These are phyloP conservation scores for Phycomyces blakesleeanus DNA, from an alignment of 192 early-diverging fungal genomes.

Conservation along the genomic window DNA sequence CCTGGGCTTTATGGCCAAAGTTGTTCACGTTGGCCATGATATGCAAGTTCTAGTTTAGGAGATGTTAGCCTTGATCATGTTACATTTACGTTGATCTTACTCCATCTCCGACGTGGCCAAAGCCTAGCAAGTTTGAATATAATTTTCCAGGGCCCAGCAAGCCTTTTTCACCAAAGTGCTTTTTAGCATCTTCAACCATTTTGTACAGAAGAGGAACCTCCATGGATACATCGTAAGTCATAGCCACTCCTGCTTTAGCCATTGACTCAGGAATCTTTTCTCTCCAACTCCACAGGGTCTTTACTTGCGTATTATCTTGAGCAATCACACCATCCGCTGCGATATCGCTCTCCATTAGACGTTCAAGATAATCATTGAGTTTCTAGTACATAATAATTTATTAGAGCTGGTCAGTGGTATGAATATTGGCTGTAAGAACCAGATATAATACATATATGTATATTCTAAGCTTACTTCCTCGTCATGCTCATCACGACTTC, in stretches of 20 bases:
- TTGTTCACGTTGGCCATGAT: slow-evolving; percentile 74
- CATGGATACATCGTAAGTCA: slow-evolving; percentile 93
- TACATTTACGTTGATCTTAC: slow-evolving; percentile 36
- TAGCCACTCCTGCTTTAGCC: slow-evolving; percentile 76
- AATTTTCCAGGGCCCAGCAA: slow-evolving; percentile 52
- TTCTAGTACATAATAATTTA: slow-evolving; percentile 54
- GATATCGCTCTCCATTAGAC: slow-evolving; percentile 61
- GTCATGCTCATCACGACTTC: slow-evolving; percentile 89
- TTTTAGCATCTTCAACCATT: slow-evolving; percentile 71
- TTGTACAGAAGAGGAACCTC: slow-evolving; percentile 79
- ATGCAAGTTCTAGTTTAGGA: slow-evolving; percentile 69
- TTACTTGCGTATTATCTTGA: slow-evolving; percentile 63
- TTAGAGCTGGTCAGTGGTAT: too few species aligned
- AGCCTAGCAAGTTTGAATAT: slow-evolving; percentile 76
- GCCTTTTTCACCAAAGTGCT: slow-evolving; percentile 50
- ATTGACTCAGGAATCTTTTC: slow-evolving; percentile 92
- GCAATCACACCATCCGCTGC: slow-evolving; percentile 85
- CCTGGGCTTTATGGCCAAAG: slow-evolving; percentile 57
- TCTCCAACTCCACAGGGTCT: slow-evolving; percentile 80
- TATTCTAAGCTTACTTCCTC: slow-evolving; percentile 55
- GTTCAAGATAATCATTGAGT: slow-evolving; percentile 69
- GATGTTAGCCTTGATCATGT: background rate
- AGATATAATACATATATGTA: too few species aligned
- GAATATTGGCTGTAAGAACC: background rate
- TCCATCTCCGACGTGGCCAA: slow-evolving; percentile 94